Evolutionary conservation across 352 stramenopile species (phyloP), one percentile per base, ranked within the genome.

Genomic region (Phytopythium chamaehyphon): DNA sequence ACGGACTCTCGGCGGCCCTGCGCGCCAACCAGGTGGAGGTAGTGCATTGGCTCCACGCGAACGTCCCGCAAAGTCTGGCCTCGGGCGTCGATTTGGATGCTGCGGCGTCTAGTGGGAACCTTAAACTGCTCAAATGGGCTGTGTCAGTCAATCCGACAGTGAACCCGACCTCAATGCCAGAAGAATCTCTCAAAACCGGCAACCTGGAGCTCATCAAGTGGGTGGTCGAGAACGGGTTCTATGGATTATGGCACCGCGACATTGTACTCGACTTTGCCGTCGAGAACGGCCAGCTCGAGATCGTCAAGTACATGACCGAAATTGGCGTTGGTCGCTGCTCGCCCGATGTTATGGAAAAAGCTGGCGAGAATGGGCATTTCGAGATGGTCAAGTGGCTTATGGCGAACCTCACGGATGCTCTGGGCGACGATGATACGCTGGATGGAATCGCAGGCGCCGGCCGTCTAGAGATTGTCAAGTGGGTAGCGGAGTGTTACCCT

Each of bases 191-290:
- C 1, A 62, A 54, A 18, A 50, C 59, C 35, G 67, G 67, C 1
- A 55, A 73, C 38, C 47, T 72, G 36, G 50, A 69, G 5, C 57
- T 74, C 42, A 67, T 62, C 15, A 67, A 68, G 38, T 73, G 59
- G 53, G 62, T 72, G 55, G 59, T 64, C 14, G 65, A 72, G 31
- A 16, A 57, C 18, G 23, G 21, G 5, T 31, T n/a, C 21, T 35
- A 47, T 22, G 21, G 6, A 12, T 11, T 22, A 1, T 23, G 22
- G 4, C 9, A 36, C 6, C 49, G 9, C 40, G 52, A 21, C 36
- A 48, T 43, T 33, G 51, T 52, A 3, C 43, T 53, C 19, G n/a
- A 40, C 6, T 24, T 28, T 48, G 42, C 42, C 31, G 42, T 16
- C 21, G 26, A 10, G 1, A 11, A 21, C 33, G 60, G 51, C 0